These are phyloP conservation scores for Microstegium vimineum DNA, from an alignment of 176 grass and related monocot genomes.

Conservation along the genomic window DNA sequence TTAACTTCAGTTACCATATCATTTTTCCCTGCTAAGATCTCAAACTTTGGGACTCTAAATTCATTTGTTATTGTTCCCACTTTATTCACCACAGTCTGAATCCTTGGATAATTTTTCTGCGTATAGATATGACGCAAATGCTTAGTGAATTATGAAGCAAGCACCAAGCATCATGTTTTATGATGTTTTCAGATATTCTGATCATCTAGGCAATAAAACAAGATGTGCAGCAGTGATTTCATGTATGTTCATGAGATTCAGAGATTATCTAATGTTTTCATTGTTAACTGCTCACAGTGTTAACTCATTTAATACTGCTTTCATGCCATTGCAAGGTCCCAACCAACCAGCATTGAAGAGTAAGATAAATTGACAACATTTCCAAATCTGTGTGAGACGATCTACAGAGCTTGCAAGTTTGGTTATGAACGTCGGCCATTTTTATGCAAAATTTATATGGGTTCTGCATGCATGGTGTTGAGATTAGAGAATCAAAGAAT, in stretches of 20 bases:
- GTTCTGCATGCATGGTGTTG: background rate
- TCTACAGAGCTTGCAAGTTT: background rate
- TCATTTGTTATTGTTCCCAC: slow-evolving; percentile 93
- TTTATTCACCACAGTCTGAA: slow-evolving; percentile 93
- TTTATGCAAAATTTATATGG: background rate
- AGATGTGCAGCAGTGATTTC: background rate
- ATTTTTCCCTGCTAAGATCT: slow-evolving; percentile 77
- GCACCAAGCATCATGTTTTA: background rate
- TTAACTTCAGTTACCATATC: slow-evolving; percentile 93
- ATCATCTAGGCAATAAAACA: slow-evolving; percentile 3
- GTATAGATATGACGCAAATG: slow-evolving; percentile 19
- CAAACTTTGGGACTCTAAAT: slow-evolving; percentile 89
- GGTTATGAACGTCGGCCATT: background rate
- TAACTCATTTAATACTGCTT: slow-evolving; percentile 17
- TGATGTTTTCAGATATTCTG: background rate
- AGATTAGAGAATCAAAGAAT: background rate
- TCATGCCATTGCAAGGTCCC: background rate
- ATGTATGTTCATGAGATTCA: background rate
- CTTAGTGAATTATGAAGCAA: slow-evolving; percentile 12
- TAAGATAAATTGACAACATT: background rate
- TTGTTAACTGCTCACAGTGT: background rate
- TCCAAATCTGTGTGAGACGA: background rate
- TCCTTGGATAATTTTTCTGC: slow-evolving; percentile 95
- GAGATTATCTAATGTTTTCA: background rate
- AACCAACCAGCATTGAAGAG: background rate